Percentiles rank a stretch among this genome's conserved stretches.
phyloP scores from a whole-genome alignment of 495 filamentous ascomycete species.

The Astrothelium subdiscretum region DNA sequence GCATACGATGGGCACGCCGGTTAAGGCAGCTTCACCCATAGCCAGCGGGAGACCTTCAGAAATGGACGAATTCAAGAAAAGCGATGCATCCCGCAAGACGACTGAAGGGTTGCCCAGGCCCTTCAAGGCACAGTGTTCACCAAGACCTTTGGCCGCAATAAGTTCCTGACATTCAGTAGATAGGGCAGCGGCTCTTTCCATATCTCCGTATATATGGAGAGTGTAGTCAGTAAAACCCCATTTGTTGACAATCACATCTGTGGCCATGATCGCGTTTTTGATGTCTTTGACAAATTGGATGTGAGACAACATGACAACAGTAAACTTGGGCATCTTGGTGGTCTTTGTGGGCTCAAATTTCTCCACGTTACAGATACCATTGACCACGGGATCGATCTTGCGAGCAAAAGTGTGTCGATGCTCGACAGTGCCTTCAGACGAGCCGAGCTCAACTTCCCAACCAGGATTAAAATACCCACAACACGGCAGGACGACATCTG shows the following conservation, averaged over 20 bases:
- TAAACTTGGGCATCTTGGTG: conserved; percentile 45
- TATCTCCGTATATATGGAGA: conserved; percentile 51
- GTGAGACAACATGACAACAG: conserved; percentile 54
- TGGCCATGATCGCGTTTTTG: conserved; percentile 50
- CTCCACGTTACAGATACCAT: conserved; percentile 55
- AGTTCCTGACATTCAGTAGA: conserved; percentile 52
- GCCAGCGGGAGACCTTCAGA: conserved; percentile 55
- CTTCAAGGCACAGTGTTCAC: conserved; percentile 39
- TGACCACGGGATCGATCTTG: conserved; percentile 58
- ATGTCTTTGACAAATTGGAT: conserved; percentile 57
- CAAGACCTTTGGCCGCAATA: conserved; percentile 48
- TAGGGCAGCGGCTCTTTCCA: conserved; percentile 48
- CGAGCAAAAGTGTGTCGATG: conserved; percentile 48
- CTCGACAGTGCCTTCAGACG: conserved; percentile 43
- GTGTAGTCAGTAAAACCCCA: conserved; percentile 55
- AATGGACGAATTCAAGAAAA: conserved; percentile 57
- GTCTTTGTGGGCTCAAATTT: conserved; percentile 48
- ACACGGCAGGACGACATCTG: conserved; percentile 53
- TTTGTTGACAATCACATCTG: conserved; percentile 55
- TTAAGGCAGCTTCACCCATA: conserved; percentile 53
- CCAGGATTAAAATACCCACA: conserved; percentile 57
- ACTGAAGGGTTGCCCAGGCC: conserved; percentile 46
- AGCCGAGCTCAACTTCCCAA: conserved; percentile 57
- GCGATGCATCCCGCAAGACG: conserved; percentile 50
- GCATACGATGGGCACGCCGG: conserved; percentile 52